Evolutionary conservation across 768 basidiomycete genomes (phyloP), one percentile per base, ranked within the genome.

Genomic region (Lactarius psammicola): DNA sequence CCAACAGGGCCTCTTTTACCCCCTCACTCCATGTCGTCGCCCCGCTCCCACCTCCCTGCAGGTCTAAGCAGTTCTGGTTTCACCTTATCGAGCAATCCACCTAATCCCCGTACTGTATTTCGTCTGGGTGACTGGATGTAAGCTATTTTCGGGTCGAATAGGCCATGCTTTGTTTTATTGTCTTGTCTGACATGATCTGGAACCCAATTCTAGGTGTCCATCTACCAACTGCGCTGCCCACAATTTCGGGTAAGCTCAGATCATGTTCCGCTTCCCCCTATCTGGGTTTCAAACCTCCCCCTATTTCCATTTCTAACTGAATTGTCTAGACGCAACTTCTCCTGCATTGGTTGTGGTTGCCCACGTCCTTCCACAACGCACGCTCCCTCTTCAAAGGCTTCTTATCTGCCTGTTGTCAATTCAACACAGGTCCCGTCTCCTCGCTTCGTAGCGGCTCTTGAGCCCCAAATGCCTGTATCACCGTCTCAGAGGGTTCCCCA

Each of bases 61-160:
- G 18, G 46, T 13, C n/a, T 73, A 13, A 51, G 66, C 3, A 17
- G 38, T 33, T 30, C 63, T 55, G 64, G 67, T 38, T 87, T 85
- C 66, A 80, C 84, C 5, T 78, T 89, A 60, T 90, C 88, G 20
- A 84, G 74, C 70, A 90, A 89, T 69, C 88, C 88, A 6, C 88
- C 88, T 15, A 90, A 89, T 72, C 85, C 87, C 17, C 81, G 82
- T 70, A 84, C 83, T 3, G 84, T 79, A 70, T 90, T 89, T 74
- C 80, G 88, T 70, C 77, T 82, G 5, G 88, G 88, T 18, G 88
- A 90, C 72, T 90, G 88, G 88, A 88, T 90, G 88, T 89, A 72
- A 78, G 88, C 85, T 38, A 20, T 42, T 44, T 40, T 54, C 20
- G 23, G 23, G 23, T 49, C 23, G 40, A 9, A 46, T 33, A 31